Conservation (phyloP, 176 grass and related monocot species). For the Bolboschoenus planiculmis region DNA sequence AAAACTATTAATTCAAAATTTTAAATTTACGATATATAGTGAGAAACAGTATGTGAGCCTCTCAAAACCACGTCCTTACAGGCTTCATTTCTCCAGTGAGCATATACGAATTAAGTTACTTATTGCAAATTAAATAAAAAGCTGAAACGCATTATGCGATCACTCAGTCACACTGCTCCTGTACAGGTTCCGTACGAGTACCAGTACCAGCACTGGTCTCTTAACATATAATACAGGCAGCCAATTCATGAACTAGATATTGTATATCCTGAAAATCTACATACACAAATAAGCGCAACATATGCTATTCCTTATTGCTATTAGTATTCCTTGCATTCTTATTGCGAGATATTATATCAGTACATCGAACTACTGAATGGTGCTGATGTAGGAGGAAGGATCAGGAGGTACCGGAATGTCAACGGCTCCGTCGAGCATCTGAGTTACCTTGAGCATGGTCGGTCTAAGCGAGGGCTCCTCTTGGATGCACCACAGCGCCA, state of each 20-base stretch:
- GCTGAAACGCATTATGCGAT: no score
- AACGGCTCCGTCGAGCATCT: constrained; percentile 22
- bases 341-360: neutral
- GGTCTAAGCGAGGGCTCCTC: constrained; percentile 17
- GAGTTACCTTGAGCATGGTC: constrained; percentile 24
- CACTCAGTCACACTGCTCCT: neutral
- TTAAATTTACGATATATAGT: no score
- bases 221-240: neutral
- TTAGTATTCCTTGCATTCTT: neutral
- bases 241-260: neutral
- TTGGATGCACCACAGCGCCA: constrained; percentile 21
- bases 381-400: constrained; percentile 28
- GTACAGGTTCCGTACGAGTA: neutral
- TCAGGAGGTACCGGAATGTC: constrained; percentile 24
- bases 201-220: neutral
- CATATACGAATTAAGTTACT: no score
- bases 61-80: no score
- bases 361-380: constrained; percentile 15
- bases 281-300: neutral
- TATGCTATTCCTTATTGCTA: neutral
- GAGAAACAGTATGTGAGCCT: no score
- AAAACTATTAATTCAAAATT: no score
- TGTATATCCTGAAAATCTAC: neutral
- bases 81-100: no score
- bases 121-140: no score